Percentiles rank a stretch among this genome's conserved stretches.
Conservation (phyloP, 768 basidiomycete genomes). For the Botryobasidium botryosum region DNA sequence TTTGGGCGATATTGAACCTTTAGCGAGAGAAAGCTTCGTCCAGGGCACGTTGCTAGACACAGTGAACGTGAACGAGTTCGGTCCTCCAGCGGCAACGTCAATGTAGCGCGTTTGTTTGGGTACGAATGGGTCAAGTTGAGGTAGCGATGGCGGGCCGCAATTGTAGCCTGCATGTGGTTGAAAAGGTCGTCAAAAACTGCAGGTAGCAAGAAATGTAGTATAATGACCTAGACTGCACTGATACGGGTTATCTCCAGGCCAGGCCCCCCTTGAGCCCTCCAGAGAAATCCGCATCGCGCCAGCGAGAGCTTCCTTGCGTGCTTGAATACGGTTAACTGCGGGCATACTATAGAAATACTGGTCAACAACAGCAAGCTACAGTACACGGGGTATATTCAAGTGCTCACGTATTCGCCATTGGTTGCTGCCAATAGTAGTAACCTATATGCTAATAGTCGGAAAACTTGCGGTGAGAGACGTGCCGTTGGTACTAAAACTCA, state of each 20-base stretch:
- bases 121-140: conserved; percentile 37
- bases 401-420: conserved; percentile 41
- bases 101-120: conserved; percentile 37
- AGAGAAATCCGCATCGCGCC: conserved; percentile 48
- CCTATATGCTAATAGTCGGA: conserved; percentile 31
- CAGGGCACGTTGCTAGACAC: conserved; percentile 33
- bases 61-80: conserved; percentile 38
- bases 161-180: conserved; percentile 20
- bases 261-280: conserved; percentile 44
- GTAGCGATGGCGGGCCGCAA: conserved; percentile 32
- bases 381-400: conserved; percentile 13
- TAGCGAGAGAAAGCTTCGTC: conserved; percentile 30
- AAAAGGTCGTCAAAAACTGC: too few relatives aligned
- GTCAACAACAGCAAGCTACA: too few relatives aligned
- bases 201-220: too few relatives aligned
- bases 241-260: conserved; percentile 51
- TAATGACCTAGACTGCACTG: conserved; percentile 37
- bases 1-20: conserved; percentile 33
- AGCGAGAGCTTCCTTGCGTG: conserved; percentile 37
- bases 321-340: conserved; percentile 31
- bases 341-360: conserved; percentile 29
- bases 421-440: conserved; percentile 56
- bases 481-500: too few relatives aligned
- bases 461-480: too few relatives aligned
- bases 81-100: conserved; percentile 46